Base-by-base conservation (phyloP, 2,329 filamentous ascomycete genomes). In the Dactylellina haptotyla region DNA sequence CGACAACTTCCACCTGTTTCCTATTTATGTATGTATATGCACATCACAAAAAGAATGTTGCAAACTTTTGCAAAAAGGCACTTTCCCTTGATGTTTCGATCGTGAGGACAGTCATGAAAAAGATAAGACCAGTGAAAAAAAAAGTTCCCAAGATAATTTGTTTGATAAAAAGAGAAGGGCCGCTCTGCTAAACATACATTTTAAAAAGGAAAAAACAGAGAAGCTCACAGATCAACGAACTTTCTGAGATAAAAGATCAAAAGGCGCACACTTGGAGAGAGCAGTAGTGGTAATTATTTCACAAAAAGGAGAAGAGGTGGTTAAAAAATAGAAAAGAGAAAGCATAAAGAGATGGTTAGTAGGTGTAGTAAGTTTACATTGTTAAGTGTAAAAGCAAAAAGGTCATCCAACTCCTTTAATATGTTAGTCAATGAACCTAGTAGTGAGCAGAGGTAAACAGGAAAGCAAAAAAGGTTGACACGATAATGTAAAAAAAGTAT, bases 131-230 rank as follows among this genome's bases (percentile, higher is more conserved):
- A n/a, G n/a, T n/a, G n/a, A n/a, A n/a, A n/a, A n/a, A n/a, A n/a
- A n/a, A n/a, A n/a, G n/a, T n/a, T n/a, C n/a, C n/a, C n/a, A n/a
- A n/a, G n/a, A n/a, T n/a, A n/a, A n/a, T n/a, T n/a, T n/a, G n/a
- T n/a, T n/a, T n/a, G n/a, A n/a, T n/a, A n/a, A 45, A 64, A 75
- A 50, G 53, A 51, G 48, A 57, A 66, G 51, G 20, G 54, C 65
- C 62, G 64, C 65, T 51, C 69, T 59, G 61, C 65, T 74, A 57
- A 56, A 46, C 58, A 39, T 69, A 64, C 72, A 75, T 45, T 25
- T 61, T 56, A 59, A 34, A 54, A 56, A 50, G 41, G 10, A 50
- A 54, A 62, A 30, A 50, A 43, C 28, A 23, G 25, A 28, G 48
- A 26, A 53, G 43, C 18, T 18, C 20, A 34, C 26, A 58, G 32